Percentiles rank a stretch among this genome's conserved stretches.
Evolutionary conservation across 2,329 filamentous ascomycete species (phyloP).

Genomic region (Diplodia seriata): DNA sequence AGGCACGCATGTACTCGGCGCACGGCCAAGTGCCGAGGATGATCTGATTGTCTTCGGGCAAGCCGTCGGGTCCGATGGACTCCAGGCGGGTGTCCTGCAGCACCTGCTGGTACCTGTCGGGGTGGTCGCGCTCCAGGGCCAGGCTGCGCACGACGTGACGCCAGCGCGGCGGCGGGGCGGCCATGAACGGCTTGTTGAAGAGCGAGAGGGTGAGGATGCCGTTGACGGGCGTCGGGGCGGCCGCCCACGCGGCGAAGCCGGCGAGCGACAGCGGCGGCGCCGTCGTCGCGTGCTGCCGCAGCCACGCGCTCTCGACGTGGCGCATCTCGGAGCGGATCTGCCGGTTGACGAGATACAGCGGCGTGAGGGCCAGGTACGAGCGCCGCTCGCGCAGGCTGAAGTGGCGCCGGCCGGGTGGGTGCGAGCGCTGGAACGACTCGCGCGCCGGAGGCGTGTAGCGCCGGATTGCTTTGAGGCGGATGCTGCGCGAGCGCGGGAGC

Average conservation of each 20-base stretch:
- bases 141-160: not conserved
- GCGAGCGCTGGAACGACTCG: not conserved
- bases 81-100: too few species aligned
- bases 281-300: not conserved
- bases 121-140: too few species aligned
- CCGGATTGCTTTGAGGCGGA: not conserved
- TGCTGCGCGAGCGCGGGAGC: not conserved
- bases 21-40: not conserved
- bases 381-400: not conserved
- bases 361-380: not conserved
- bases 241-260: not conserved
- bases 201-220: conserved; percentile 2
- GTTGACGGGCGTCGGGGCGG: not conserved
- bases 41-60: too few species aligned
- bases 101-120: too few species aligned
- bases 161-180: not conserved
- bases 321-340: not conserved
- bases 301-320: not conserved
- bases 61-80: too few species aligned
- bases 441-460: not conserved
- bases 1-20: not conserved
- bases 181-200: not conserved
- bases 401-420: not conserved
- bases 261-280: not conserved
- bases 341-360: not conserved